Evolutionary conservation across 352 stramenopile species (phyloP), one percentile per base, ranked within the genome.

Genomic region (Plasmopara muralis): DNA sequence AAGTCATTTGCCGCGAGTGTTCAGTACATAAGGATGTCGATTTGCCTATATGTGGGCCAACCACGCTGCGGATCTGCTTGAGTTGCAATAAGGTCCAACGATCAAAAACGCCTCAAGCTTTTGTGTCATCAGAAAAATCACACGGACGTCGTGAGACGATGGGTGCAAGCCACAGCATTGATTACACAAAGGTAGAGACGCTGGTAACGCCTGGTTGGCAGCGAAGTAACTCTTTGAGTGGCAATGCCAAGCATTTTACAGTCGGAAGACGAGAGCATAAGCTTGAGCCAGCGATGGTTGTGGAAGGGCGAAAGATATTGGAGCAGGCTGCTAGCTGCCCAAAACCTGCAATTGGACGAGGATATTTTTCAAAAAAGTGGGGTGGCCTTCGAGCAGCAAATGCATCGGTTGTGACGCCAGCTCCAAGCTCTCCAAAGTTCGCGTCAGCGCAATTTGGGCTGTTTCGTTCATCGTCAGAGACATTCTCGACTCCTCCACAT

Each of bases 1-100:
- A 89, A 43, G 68, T 89, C 16, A 86, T 92, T 43, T 92, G 82
- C 45, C 71, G 75, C 1, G 65, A 84, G 40, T 92, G 82, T 48
- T 87, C 77, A 14, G 64, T 83, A 9, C 68, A 84, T 43, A 88
- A 90, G 44, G 71, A 89, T 43, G 67, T 76, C 9, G 74, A 85
- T 53, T 44, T 90, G 18, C 82, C 77, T 0, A 78, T 70, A 7
- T 67, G 82, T n/a, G 82, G 82, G 0, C 70, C 71, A 7, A 88
- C 76, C 28, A 60, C 70, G n/a, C 40, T 89, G 18, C 74, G 77
- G 10, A 82, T 92, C 39, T 92, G 82, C 47, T 72, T 65, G 29
- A 34, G 67, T 25, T 92, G 82, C 53, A 68, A 87, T 13, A 10
- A 53, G 58, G 30, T 43, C 14, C 43, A 62, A 34, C 46, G 28